Evolutionary conservation across 306 rosid species (phyloP), one percentile per base, ranked within the genome.

Genomic region (Medicago lupulina): DNA sequence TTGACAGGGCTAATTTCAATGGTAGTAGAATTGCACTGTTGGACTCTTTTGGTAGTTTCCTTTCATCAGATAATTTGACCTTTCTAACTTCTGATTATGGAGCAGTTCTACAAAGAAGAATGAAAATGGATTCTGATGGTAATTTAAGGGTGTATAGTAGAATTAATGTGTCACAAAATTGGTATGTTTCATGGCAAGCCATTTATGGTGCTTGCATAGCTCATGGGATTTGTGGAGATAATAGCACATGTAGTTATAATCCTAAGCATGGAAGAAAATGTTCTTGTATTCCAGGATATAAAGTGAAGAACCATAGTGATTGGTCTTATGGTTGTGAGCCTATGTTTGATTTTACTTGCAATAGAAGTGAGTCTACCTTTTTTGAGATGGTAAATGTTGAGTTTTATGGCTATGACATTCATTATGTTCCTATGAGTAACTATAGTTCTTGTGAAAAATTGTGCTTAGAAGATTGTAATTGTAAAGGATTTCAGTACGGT

Each of bases 251-350:
- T 23, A 55, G 9, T 6, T 69, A 44, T 36, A 31, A 10, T 50
- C 46, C 41, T 31, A 4, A 13, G 55, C 15, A 3, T 73, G 82
- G 84, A 46, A 73, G 65, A 18, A 82, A 67, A 38, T 85, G 86
- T 7, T 60, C 82, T 4, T 82, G 88, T 68, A 47, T 76, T n/a
- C 75, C 84, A 2, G 84, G 88, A 2, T 12, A 70, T 21, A 79
- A 17, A 41, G 8, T 71, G 43, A 82, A 54, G 49, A 76, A 76
- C 11, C 57, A 4, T 12, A 51, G 51, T 0, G 84, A 85, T 70
- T 82, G 86, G 84, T 67, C 86, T 53, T 67, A 71, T 9, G 93
- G 93, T 4, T 88, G 90, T 19, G 76, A 83, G 9, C 90, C 86
- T 1, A 49, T 46, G 61, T 80, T 84, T 23, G 47, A 6, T 19